Conservation (phyloP, 1,284 basidiomycete genomes). For the Puccinia polysora region DNA sequence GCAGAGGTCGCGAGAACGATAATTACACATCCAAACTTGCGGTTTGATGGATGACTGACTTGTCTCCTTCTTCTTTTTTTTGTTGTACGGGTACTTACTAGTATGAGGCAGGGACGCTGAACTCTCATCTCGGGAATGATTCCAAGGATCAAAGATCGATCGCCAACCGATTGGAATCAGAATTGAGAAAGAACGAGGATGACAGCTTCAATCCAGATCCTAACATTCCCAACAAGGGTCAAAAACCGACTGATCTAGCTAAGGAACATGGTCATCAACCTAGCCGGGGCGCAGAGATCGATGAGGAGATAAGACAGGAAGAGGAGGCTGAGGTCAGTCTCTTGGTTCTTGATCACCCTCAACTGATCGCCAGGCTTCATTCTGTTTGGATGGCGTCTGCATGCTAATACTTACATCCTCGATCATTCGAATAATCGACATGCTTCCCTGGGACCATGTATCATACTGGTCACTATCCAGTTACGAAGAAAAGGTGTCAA, state of each 20-base stretch:
- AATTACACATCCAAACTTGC: not conserved
- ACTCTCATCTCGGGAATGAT: constrained; percentile 32
- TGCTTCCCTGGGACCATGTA: not conserved
- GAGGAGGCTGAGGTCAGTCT: constrained; percentile 44
- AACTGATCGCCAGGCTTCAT: too few species aligned
- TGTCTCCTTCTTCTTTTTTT: not conserved
- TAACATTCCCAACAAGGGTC: constrained; percentile 30
- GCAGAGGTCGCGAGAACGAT: not conserved
- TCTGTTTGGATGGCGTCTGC: not conserved
- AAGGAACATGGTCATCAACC: constrained; percentile 50
- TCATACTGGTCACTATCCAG: not conserved
- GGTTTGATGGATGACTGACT: not conserved
- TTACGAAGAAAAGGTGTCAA: constrained; percentile 31
- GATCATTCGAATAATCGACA: too few species aligned
- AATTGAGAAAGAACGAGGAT: constrained; percentile 25
- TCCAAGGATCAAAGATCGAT: constrained; percentile 39
- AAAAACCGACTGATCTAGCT: constrained; percentile 30
- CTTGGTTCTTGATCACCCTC: not conserved
- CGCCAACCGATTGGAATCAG: constrained; percentile 36
- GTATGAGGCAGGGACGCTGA: constrained; percentile 14
- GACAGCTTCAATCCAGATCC: constrained; percentile 17
- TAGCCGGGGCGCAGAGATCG: constrained; percentile 49
- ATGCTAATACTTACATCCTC: too few species aligned
- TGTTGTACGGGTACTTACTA: not conserved
- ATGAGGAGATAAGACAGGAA: constrained; percentile 50